These are phyloP conservation scores for Suhomyces coccinellae DNA, from an alignment of 1,139 yeast genomes.

Conservation along the genomic window DNA sequence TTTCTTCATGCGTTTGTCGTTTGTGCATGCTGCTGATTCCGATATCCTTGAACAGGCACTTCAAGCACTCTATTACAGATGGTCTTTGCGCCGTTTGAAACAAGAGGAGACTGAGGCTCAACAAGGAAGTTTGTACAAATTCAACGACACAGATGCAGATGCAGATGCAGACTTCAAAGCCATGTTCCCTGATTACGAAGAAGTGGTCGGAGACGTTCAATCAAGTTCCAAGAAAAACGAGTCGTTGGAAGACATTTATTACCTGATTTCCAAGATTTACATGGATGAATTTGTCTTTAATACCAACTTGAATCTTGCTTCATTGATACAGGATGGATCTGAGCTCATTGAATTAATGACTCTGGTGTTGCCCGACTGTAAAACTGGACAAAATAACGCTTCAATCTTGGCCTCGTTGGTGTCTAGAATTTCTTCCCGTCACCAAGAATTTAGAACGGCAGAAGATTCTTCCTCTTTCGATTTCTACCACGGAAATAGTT, in stretches of 20 bases:
- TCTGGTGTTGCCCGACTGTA: slow-evolving; percentile 21
- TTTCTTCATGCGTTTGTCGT: slow-evolving; percentile 39
- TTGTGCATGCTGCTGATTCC: slow-evolving; percentile 22
- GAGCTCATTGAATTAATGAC: slow-evolving; percentile 29
- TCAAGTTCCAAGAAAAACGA: slow-evolving; percentile 16
- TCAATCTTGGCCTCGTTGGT: slow-evolving; percentile 46
- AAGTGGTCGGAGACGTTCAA: slow-evolving; percentile 43
- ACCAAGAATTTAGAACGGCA: slow-evolving; percentile 20
- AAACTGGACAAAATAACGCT: slow-evolving; percentile 27
- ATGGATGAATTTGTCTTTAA: slow-evolving; percentile 28
- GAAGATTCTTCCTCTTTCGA: slow-evolving; percentile 36
- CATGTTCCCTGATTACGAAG: slow-evolving; percentile 88
- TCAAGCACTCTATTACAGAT: slow-evolving; percentile 68
- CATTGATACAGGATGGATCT: slow-evolving; percentile 46
- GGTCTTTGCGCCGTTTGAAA: slow-evolving; percentile 72
- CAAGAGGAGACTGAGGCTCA: slow-evolving; percentile 63
- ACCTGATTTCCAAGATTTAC: slow-evolving; percentile 31
- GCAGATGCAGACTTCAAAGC: slow-evolving; percentile 70
- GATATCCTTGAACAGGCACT: slow-evolving; percentile 45
- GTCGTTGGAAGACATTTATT: slow-evolving; percentile 33
- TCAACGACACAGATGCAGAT: slow-evolving; percentile 60
- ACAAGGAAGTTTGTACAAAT: slow-evolving; percentile 63
- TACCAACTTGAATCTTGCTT: slow-evolving; percentile 19
- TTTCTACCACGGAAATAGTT: slow-evolving; percentile 69
- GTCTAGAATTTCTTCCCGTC: slow-evolving; percentile 33